A percentile compares a stretch with the other conserved stretches of the same genome.
Evolutionary conservation across 2,329 filamentous ascomycete genomes (phyloP).

Genomic region (Aspergillus aculeatinus): DNA sequence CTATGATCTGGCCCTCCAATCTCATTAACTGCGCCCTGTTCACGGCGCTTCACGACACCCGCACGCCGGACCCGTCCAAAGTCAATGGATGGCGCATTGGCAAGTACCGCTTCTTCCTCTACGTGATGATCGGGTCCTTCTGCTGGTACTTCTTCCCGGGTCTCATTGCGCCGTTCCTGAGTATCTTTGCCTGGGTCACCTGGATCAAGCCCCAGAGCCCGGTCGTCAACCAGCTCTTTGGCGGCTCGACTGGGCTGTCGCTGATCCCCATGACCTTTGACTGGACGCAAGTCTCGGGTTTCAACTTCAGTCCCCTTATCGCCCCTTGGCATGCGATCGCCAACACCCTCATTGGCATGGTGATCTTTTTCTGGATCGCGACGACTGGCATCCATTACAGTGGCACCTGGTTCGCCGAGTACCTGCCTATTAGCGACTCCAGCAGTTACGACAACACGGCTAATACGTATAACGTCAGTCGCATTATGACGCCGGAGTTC

Average conservation of each 20-base stretch:
- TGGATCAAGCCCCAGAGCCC: constrained; percentile 70
- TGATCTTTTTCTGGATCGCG: constrained; percentile 64
- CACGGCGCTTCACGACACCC: constrained; percentile 70
- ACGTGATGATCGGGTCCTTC: constrained; percentile 59
- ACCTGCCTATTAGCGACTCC: constrained; percentile 68
- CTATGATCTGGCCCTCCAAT: constrained; percentile 73
- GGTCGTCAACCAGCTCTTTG: constrained; percentile 71
- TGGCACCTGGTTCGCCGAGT: constrained; percentile 63
- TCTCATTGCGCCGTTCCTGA: constrained; percentile 67
- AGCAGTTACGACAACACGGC: constrained; percentile 72
- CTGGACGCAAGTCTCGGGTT: constrained; percentile 72
- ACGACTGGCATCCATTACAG: constrained; percentile 63
- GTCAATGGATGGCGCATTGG: constrained; percentile 64
- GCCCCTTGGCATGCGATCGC: constrained; percentile 73
- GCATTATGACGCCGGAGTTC: constrained; percentile 61
- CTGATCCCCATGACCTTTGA: constrained; percentile 73
- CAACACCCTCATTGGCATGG: constrained; percentile 68
- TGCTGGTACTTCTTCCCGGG: constrained; percentile 69
- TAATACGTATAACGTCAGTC: constrained; percentile 60
- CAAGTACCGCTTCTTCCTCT: constrained; percentile 64
- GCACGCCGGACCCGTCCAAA: constrained; percentile 54
- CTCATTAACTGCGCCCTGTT: constrained; percentile 67
- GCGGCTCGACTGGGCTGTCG: constrained; percentile 65
- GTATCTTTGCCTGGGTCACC: constrained; percentile 68
- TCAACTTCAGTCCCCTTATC: constrained; percentile 66